Evolutionary conservation across 139 green algal genomes (phyloP), one percentile per base, ranked within the genome.

Genomic region (Spirogloea muscicola): DNA sequence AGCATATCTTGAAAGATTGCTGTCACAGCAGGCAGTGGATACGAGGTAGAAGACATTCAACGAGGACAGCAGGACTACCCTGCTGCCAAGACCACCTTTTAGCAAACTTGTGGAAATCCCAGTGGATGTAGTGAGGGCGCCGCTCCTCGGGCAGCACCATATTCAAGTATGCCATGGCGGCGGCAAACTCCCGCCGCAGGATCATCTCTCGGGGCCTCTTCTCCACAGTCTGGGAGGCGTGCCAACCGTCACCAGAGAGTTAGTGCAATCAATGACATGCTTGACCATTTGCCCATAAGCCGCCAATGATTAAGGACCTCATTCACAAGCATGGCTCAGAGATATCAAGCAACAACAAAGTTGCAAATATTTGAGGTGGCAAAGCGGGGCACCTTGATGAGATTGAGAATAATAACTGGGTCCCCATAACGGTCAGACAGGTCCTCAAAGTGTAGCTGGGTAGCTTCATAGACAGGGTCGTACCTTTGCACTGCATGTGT

Each of bases 331-430:
- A 55, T 55, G 21, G 46, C 46, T 21, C 46, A 21, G 21, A 55
- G 21, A 55, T 21, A 55, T 31, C 21, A 55, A 55, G 21, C 46
- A 55, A 21, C 21, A 21, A 55, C 21, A 31, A 21, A 55, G 21
- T 21, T 31, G 21, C 21, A 55, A 55, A 55, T 21, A 55, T 55
- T 55, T 21, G 21, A 31, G 51, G 51, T n/a, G 51, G 34, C n/a
- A 38, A 34, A 21, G 25, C 4, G 57, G 57, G n/a, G 52, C 33
- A 80, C 82, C 76, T 93, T 93, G 42, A 98, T 87, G 75, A 98
- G 86, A 77, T 97, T 94, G 27, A 98, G 85, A 31, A 90, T 89
- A 25, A 96, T 86, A 2, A 90, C 67, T 0, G 94, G 90, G 27
- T 85, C 59, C 58, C 90, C 91, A 55, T 98, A 98, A 21, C 90